Conservation (phyloP, 257 asterid species). For the Solanum commersonii region DNA sequence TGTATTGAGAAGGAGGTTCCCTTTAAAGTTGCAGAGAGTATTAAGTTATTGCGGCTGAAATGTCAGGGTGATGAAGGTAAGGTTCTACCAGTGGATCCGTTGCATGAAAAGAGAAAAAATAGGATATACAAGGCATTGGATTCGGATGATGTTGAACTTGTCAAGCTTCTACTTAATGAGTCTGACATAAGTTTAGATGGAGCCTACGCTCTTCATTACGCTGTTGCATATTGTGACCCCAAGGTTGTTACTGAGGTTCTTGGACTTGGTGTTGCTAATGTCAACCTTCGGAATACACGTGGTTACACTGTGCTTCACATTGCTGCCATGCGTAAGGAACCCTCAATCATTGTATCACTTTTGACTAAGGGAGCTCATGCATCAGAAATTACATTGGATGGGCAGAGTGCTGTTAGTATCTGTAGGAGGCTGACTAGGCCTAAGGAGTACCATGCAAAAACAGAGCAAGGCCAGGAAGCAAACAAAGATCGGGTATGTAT, state of each 20-base stretch:
- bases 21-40: constrained; percentile 24
- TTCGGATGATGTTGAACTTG: constrained; percentile 65
- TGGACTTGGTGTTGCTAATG: constrained; percentile 45
- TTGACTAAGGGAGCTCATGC: constrained; percentile 52
- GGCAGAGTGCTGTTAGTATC: constrained; percentile 39
- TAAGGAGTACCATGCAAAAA: constrained; percentile 53
- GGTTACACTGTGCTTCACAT: constrained; percentile 54
- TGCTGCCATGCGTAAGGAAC: constrained; percentile 67
- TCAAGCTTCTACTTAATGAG: constrained; percentile 49
- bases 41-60: constrained; percentile 21
- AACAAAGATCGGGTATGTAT: constrained; percentile 54
- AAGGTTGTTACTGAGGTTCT: constrained; percentile 62
- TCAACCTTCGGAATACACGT: constrained; percentile 36
- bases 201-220: constrained; percentile 63
- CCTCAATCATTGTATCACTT: constrained; percentile 56
- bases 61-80: constrained; percentile 17
- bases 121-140: constrained; percentile 61
- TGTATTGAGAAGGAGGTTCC: constrained; percentile 51
- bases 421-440: constrained; percentile 55
- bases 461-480: constrained; percentile 51
- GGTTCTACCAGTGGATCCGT: constrained; percentile 10
- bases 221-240: constrained; percentile 63
- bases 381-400: constrained; percentile 38
- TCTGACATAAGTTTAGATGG: constrained; percentile 56
- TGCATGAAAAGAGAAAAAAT: constrained; percentile 39